Percentiles rank a stretch among this genome's conserved stretches.
These are phyloP conservation scores for Nicotiana tabacum DNA, from an alignment of 257 asterid genomes.

Conservation along the genomic window DNA sequence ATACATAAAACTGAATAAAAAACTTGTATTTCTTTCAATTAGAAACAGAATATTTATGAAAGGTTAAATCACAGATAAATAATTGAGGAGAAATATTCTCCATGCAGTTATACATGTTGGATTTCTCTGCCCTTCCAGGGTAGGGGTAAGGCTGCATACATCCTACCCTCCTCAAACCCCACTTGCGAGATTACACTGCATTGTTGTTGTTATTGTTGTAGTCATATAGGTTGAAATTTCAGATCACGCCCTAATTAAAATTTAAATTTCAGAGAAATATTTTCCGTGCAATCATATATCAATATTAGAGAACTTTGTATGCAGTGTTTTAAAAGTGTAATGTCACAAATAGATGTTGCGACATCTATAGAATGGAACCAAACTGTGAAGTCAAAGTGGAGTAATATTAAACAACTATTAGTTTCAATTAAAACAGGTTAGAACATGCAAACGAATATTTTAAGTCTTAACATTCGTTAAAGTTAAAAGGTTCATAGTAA, in stretches of 20 bases:
- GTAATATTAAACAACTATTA: neutral
- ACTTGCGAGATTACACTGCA: no score
- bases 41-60: neutral
- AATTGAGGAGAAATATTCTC: neutral
- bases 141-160: no score
- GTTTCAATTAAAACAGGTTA: neutral
- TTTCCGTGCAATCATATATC: neutral
- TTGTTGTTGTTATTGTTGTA: no score
- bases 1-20: neutral
- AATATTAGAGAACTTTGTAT: neutral
- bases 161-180: no score
- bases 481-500: neutral
- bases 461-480: neutral
- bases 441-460: neutral
- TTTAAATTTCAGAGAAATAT: neutral
- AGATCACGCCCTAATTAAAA: neutral
- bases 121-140: no score
- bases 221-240: neutral
- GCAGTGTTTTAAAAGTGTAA: neutral
- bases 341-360: no score
- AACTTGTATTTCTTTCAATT: neutral
- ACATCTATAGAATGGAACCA: neutral
- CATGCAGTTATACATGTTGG: neutral
- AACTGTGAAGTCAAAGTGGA: neutral
- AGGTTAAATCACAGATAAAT: neutral